phyloP scores from a whole-genome alignment of 2,329 filamentous ascomycete species.

The Tolypocladium tundrense region DNA sequence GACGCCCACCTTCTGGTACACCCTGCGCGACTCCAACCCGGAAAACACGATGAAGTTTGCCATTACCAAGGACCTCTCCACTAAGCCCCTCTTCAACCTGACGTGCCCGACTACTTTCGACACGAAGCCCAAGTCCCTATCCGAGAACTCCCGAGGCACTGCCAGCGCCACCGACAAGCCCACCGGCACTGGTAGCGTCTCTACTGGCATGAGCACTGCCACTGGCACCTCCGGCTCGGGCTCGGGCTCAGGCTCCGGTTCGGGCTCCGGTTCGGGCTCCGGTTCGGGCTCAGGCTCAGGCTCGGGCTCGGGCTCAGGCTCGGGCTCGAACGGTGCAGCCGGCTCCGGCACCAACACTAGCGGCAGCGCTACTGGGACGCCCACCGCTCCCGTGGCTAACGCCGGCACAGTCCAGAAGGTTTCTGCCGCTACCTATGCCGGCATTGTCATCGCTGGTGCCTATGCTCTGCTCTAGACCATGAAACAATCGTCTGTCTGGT shows the following conservation, averaged over 20 bases:
- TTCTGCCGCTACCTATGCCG: neutral
- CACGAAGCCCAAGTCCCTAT: constrained; percentile 15
- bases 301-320: constrained; percentile 1
- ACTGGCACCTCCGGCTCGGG: neutral
- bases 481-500: neutral
- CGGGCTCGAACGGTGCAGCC: constrained; percentile 1
- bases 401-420: neutral
- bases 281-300: neutral
- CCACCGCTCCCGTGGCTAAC: neutral
- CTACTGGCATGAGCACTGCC: neutral
- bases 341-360: constrained; percentile 2
- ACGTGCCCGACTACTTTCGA: constrained; percentile 37
- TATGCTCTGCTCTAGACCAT: neutral
- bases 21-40: constrained; percentile 49
- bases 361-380: neutral
- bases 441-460: neutral
- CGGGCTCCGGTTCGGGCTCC: neutral
- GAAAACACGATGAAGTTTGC: constrained; percentile 49
- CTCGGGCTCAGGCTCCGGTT: neutral
- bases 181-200: constrained; percentile 1
- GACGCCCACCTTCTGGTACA: constrained; percentile 51
- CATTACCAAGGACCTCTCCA: constrained; percentile 42
- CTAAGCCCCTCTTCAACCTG: constrained; percentile 41
- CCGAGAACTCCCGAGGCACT: neutral
- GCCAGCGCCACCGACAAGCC: neutral